phyloP scores from a whole-genome alignment of 768 basidiomycete genomes.

The Lactarius pseudohatsudake region DNA sequence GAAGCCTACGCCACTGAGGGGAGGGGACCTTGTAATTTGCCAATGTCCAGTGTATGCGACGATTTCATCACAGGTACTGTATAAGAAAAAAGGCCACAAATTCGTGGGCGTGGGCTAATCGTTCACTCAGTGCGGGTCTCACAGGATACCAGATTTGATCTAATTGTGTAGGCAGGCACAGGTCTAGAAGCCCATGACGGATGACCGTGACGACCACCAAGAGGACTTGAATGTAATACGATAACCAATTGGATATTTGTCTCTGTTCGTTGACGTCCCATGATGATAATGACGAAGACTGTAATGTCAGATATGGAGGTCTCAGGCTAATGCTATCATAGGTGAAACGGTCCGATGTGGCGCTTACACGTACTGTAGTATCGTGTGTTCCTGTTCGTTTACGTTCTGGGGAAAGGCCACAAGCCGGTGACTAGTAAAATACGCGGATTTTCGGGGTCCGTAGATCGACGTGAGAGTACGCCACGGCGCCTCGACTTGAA shows the following conservation, averaged over 20 bases:
- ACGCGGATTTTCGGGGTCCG: background rate
- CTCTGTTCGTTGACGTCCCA: background rate
- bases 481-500: background rate
- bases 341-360: background rate
- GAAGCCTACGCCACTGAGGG: constrained; percentile 16
- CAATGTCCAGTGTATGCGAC: background rate
- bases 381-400: background rate
- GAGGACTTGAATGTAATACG: background rate
- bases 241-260: background rate
- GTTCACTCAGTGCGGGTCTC: background rate
- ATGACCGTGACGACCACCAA: background rate
- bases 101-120: background rate
- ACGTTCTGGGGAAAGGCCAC: background rate
- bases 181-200: background rate
- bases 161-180: background rate
- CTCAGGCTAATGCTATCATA: background rate
- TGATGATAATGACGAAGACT: background rate
- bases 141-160: background rate
- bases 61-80: constrained; percentile 1
- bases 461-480: background rate
- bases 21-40: background rate
- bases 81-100: background rate
- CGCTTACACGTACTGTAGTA: background rate
- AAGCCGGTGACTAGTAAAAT: background rate
- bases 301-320: background rate